These are phyloP conservation scores for Rhodosorus marinus DNA, from an alignment of 23 red algal species.

Conservation along the genomic window DNA sequence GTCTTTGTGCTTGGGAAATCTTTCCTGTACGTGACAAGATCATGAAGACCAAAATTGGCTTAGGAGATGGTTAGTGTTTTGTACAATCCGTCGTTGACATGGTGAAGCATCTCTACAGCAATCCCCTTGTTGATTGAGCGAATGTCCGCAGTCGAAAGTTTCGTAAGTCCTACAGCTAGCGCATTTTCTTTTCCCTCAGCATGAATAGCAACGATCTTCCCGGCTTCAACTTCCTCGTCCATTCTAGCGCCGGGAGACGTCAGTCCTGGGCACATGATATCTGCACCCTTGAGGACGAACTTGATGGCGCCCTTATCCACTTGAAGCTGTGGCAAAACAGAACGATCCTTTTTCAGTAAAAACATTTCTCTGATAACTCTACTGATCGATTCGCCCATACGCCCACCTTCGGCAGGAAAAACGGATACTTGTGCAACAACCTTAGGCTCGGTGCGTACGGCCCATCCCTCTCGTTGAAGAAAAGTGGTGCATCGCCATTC, in stretches of 20 bases:
- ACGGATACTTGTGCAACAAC: conserved; percentile 56
- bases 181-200: conserved; percentile 65
- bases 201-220: conserved; percentile 30
- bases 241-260: conserved; percentile 51
- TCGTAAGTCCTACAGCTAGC: conserved; percentile 47
- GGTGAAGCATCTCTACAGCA: conserved; percentile 77
- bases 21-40: too few species aligned
- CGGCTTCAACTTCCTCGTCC: conserved; percentile 13
- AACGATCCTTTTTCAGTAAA: conserved; percentile 50
- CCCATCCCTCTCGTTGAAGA: conserved; percentile 55
- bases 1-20: too few species aligned
- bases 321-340: conserved; percentile 54
- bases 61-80: conserved; percentile 19
- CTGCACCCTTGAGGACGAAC: conserved; percentile 77
- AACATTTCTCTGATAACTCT: too few species aligned
- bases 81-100: conserved; percentile 64
- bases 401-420: too few species aligned
- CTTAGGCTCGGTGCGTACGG: conserved; percentile 51
- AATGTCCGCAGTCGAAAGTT: conserved; percentile 41
- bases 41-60: too few species aligned
- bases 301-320: conserved; percentile 86
- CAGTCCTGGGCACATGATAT: conserved; percentile 86
- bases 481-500: conserved; percentile 15
- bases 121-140: conserved; percentile 50
- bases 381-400: too few species aligned